phyloP scores from a whole-genome alignment of 768 basidiomycete genomes.

The Hypsizygus marmoreus region DNA sequence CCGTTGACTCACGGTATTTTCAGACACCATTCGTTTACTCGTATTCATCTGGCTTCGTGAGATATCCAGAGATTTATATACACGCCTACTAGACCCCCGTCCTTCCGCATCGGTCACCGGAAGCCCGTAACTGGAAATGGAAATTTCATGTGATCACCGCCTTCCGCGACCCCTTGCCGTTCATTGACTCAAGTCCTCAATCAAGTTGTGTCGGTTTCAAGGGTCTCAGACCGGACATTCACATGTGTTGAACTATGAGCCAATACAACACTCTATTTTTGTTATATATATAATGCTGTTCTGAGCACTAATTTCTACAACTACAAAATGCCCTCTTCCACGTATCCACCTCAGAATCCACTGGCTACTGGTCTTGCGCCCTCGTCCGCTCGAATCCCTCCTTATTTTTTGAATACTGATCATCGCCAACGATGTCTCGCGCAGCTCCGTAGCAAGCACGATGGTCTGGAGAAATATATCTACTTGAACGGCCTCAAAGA shows the following conservation, averaged over 20 bases:
- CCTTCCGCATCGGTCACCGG: constrained; percentile 34
- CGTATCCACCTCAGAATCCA: too few relatives aligned
- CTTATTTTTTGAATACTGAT: constrained; percentile 48
- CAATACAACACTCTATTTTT: constrained; percentile 5
- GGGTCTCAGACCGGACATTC: constrained; percentile 25
- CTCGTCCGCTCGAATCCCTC: constrained; percentile 39
- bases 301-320: too few relatives aligned
- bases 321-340: too few relatives aligned
- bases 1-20: neutral
- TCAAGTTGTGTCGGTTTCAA: constrained; percentile 24
- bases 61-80: too few relatives aligned
- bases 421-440: constrained; percentile 57
- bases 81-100: constrained; percentile 6
- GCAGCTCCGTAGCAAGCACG: constrained; percentile 58
- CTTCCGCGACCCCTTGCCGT: constrained; percentile 27
- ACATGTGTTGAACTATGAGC: constrained; percentile 23
- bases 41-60: too few relatives aligned
- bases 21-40: too few relatives aligned
- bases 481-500: constrained; percentile 66
- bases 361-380: too few relatives aligned
- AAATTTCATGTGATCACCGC: constrained; percentile 23
- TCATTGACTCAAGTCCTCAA: constrained; percentile 22
- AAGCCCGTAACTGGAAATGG: constrained; percentile 35
- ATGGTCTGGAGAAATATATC: constrained; percentile 68
- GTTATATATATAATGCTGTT: neutral